phyloP scores from a whole-genome alignment of 208 protist species.

The Leishmania braziliensis region DNA sequence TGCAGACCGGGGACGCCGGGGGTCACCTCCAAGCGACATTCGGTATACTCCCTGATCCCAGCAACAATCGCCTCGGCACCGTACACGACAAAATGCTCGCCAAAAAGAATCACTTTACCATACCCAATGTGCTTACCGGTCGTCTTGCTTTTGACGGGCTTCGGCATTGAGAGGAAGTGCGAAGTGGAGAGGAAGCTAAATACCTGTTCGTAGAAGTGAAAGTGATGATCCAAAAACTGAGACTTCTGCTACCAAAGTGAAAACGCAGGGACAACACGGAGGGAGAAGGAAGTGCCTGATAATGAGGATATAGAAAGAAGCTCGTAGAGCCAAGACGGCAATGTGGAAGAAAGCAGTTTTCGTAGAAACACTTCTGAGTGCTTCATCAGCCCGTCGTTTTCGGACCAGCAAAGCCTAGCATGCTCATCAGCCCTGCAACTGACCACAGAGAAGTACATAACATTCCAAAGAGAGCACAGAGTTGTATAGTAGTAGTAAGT shows the following conservation, averaged over 20 bases:
- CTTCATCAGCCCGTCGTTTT: not conserved
- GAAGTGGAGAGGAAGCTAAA: conserved; percentile 6
- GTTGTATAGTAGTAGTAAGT: too few species aligned
- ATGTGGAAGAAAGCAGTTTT: not conserved
- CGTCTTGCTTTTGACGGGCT: conserved; percentile 43
- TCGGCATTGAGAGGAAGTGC: conserved; percentile 21
- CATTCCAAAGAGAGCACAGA: not conserved
- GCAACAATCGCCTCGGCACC: conserved; percentile 80
- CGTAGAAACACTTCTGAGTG: not conserved
- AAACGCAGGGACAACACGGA: not conserved
- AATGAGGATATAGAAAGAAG: not conserved
- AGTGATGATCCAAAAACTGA: not conserved
- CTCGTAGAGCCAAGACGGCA: not conserved
- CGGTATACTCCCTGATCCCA: conserved; percentile 80
- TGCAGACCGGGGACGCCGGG: conserved; percentile 43
- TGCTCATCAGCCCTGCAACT: not conserved
- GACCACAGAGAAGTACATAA: not conserved
- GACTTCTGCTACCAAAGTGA: not conserved
- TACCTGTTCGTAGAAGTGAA: not conserved
- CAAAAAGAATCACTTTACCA: conserved; percentile 94
- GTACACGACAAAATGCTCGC: conserved; percentile 94
- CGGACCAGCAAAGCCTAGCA: not conserved
- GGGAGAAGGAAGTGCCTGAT: not conserved
- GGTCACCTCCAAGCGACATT: conserved; percentile 53
- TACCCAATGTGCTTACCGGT: conserved; percentile 64